Evolutionary conservation across 257 asterid species (phyloP), one percentile per base, ranked within the genome.

Genomic region (Nemophila menziesii): DNA sequence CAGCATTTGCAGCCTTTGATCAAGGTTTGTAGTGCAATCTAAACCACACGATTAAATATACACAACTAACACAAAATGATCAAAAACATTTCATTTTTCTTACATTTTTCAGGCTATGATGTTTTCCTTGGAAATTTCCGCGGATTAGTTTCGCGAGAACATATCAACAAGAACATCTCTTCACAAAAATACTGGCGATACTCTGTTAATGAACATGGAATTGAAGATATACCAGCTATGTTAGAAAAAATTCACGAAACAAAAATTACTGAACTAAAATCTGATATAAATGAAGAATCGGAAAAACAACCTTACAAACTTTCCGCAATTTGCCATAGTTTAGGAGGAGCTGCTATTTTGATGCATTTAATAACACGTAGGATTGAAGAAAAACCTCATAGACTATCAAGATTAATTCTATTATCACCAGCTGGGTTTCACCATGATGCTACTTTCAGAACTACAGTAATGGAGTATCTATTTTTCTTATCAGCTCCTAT

Each of bases 1-100:
- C 99, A 56, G 96, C 99, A 52, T 90, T 90, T 77, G 99, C 99
- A 19, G 99, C 99, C 55, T 90, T 66, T 39, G 96, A 90, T 78
- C 96, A 90, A 79, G 99, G 99, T 90, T 67, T 41, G 68, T 52
- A n/a, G n/a, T n/a, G n/a, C n/a, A 42, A 44, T 33, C 3, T 33
- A 49, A 14, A 2, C 6, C 14, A 14, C 17, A 0, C 19, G 45
- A 13, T 6, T 40, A 5, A 18, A 17, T 17, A 15, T 26, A 26
- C 10, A 26, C 44, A 16, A 5, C 12, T 7, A 3, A 41, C 26
- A 41, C n/a, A n/a, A n/a, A n/a, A n/a, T n/a, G n/a, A 23, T 11
- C 4, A 29, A 46, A 29, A 18, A 52, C 46, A 54, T 55, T 38
- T 16, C 36, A 23, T n/a, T n/a, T 46, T 23, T 49, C 44, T 14